Base-by-base conservation (phyloP, 2,329 filamentous ascomycete species). In the Huntiella moniliformis region DNA sequence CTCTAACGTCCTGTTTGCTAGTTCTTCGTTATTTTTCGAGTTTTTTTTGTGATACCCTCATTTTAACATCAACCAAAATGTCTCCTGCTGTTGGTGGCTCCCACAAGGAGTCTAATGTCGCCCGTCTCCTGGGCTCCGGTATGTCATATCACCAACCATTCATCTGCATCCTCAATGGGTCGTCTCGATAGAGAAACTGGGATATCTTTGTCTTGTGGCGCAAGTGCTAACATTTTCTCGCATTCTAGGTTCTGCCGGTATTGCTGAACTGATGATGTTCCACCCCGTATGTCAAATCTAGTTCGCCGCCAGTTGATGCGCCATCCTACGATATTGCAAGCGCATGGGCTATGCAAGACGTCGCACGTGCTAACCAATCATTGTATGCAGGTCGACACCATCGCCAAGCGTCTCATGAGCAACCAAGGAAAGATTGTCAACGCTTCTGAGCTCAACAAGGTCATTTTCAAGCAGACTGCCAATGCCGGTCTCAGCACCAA, bases 371-470 rank as follows among this genome's bases (percentile, higher is more conserved):
- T 42, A n/a, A 16, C 36, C 28, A 33, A 32, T 15, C 22, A 32
- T 17, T 11, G 36, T 42, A 38, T 38, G 10, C 51, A 88, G 82
- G 84, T 98, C 62, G 91, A 98, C 66, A 98, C 91, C 43, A 95
- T 92, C 57, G 88, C 91, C 52, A 98, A 98, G 73, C 84, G 91
- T 55, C 76, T 98, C 65, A 98, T 98, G 91, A 95, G 86, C 76
- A 95, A 98, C 66, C 81, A 93, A 62, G 77, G 76, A 51, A 59
- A 58, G 53, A 62, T 65, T 51, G 42, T 55, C 51, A 56, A 44
- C 51, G 53, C 57, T 22, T 59, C 72, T 47, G 76, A 84, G 60
- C 68, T 98, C 57, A 96, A 93, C 67, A 66, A 75, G 53, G 86
- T 98, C 63, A 82, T 98, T 60, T 98, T 98, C 76, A 91, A 77